Base-by-base conservation (phyloP, 1,139 yeast species). In the Fermentozyma sake region DNA sequence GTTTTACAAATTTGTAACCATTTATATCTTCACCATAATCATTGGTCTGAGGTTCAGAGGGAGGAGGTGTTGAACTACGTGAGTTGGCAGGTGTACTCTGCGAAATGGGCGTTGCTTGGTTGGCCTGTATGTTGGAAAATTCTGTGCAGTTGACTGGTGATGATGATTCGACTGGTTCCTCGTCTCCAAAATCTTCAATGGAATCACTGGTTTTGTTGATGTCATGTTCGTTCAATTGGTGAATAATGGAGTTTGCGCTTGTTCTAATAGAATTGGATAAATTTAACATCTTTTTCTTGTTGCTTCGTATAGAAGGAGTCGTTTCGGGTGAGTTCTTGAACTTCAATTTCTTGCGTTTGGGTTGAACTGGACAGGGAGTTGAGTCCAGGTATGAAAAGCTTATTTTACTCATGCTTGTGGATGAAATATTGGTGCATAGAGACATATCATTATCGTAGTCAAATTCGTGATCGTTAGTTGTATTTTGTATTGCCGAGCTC, bases 1-100 rank as follows among this genome's bases (percentile, higher is more conserved):
- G 52, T 28, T 54, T 52, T 11, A 64, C 52, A 33, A 65, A 58
- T 26, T 42, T 56, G 38, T 51, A 63, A 2, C 68, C 68, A 29
- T 58, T 55, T 13, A 61, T 46, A 4, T 51, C 34, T 4, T 46
- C 48, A 1, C 59, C 58, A 16, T 42, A 49, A 21, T 52, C 62
- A 25, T 46, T 34, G 7, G 30, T 26, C 11, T 19, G 45, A 5
- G 27, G 20, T n/a, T n/a, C n/a, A n/a, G n/a, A n/a, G n/a, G n/a
- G n/a, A 2, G 46, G 46, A 4, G 55, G 55, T 2, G 52, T 44
- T 5, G 46, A 39, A 3, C 49, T 35, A 15, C 53, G 35, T 2
- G 52, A 46, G 26, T 47, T 49, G 6, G 53, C 46, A 3, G 55
- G 55, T 1, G 55, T 49, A 16, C 50, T 44, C 27, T 48, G 53